A percentile compares a stretch with the other conserved stretches of the same genome.
phyloP scores from a whole-genome alignment of 345 rosid genomes.

The Bruguiera sexangula region DNA sequence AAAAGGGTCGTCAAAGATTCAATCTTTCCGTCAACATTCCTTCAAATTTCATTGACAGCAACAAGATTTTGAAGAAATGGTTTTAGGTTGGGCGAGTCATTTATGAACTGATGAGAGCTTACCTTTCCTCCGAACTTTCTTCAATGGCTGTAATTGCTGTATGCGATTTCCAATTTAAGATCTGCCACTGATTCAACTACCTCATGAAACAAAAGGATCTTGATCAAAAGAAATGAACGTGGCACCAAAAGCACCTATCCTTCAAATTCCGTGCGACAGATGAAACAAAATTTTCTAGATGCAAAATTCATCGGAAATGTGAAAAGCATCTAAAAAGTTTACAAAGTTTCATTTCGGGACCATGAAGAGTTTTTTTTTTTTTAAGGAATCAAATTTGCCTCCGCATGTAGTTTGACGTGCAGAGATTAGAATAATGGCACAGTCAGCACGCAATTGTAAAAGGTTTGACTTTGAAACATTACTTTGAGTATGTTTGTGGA shows the following conservation, averaged over 20 bases:
- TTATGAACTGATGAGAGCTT: constrained; percentile 19
- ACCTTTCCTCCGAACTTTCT: constrained; percentile 14
- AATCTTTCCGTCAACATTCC: neutral
- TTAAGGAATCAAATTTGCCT: constrained; percentile 12
- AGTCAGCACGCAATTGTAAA: constrained; percentile 32
- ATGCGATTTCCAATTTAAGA: constrained; percentile 16
- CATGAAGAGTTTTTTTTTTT: neutral
- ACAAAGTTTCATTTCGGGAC: too few species aligned
- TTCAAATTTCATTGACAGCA: too few species aligned
- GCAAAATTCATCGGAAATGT: too few species aligned
- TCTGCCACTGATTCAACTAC: neutral
- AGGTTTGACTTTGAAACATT: constrained; percentile 14
- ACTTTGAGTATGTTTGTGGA: constrained; percentile 8
- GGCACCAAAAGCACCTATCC: too few species aligned
- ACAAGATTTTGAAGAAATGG: neutral
- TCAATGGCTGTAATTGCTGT: constrained; percentile 24
- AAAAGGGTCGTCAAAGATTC: neutral
- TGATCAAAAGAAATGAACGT: neutral
- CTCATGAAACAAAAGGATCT: neutral
- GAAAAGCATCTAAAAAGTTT: too few species aligned
- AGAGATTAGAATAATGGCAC: neutral
- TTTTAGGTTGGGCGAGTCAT: constrained; percentile 15
- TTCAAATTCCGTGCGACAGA: too few species aligned
- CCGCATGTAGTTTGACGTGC: neutral
- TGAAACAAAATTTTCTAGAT: too few species aligned